Conservation (phyloP, 148 eudicot species). For the Agrostemma githago region DNA sequence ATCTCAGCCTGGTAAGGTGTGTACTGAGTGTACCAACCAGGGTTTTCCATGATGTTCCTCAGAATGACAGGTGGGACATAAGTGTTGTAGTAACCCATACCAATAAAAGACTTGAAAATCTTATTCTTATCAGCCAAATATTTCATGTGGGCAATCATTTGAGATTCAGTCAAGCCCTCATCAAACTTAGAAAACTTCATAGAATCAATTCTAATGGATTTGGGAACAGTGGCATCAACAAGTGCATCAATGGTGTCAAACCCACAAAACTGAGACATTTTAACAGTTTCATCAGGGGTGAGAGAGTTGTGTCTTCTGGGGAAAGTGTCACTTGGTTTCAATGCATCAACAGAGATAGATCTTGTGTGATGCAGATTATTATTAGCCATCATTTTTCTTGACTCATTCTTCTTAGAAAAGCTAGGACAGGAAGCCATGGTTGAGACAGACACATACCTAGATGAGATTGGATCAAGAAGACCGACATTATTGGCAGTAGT, state of each 20-base stretch:
- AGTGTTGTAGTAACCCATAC: slow-evolving; percentile 93
- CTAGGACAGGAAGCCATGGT: slow-evolving; percentile 49
- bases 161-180: slow-evolving; percentile 77
- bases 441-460: slow-evolving; percentile 74
- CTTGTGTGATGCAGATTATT: slow-evolving; percentile 40
- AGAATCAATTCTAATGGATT: slow-evolving; percentile 51
- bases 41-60: slow-evolving; percentile 91
- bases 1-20: slow-evolving; percentile 98
- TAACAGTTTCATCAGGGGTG: slow-evolving; percentile 63
- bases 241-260: slow-evolving; percentile 51
- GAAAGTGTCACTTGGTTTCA: slow-evolving; percentile 80
- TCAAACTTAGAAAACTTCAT: slow-evolving; percentile 71
- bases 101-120: slow-evolving; percentile 76
- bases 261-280: slow-evolving; percentile 75
- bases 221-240: slow-evolving; percentile 86
- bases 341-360: slow-evolving; percentile 65
- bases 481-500: background rate
- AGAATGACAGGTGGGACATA: slow-evolving; percentile 82
- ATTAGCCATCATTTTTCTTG: slow-evolving; percentile 24
- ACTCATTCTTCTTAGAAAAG: slow-evolving; percentile 26
- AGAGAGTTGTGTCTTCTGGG: slow-evolving; percentile 87
- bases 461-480: slow-evolving; percentile 22
- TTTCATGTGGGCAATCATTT: slow-evolving; percentile 85
- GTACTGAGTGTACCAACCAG: slow-evolving; percentile 95
- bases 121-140: slow-evolving; percentile 70